These are phyloP conservation scores for Phyllosticta paracitricarpa DNA, from an alignment of 2,329 filamentous ascomycete genomes.

Conservation along the genomic window DNA sequence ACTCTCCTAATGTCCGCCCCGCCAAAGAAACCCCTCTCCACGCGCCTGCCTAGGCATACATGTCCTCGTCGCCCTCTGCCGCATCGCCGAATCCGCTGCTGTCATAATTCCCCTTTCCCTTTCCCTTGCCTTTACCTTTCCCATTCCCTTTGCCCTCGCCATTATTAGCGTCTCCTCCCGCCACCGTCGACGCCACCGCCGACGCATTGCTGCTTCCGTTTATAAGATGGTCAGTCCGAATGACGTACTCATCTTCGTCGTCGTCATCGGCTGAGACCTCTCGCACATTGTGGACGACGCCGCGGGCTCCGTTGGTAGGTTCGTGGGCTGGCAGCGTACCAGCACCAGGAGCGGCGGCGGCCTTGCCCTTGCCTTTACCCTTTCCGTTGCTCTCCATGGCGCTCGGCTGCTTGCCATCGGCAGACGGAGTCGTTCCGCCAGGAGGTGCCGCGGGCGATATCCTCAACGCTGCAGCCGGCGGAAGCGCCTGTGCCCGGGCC, in stretches of 20 bases:
- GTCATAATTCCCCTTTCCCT: constrained; percentile 18
- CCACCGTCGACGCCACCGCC: constrained; percentile 18
- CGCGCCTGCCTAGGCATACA: constrained; percentile 23
- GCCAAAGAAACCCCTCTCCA: not conserved
- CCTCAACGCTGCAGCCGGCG: not conserved
- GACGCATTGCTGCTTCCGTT: constrained; percentile 18
- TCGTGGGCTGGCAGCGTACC: not conserved
- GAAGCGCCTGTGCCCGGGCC: not conserved
- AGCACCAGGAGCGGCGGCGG: not conserved
- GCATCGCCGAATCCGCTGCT: constrained; percentile 30
- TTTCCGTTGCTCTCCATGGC: constrained; percentile 20
- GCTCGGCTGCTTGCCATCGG: not conserved
- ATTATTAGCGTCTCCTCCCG: constrained; percentile 25
- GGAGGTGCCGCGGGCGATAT: not conserved
- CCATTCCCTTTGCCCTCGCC: constrained; percentile 25
- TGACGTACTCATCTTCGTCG: constrained; percentile 32
- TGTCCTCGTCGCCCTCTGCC: constrained; percentile 31
- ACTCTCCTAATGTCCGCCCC: too few species aligned
- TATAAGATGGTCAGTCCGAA: constrained; percentile 30
- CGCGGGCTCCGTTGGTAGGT: not conserved
- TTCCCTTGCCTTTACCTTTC: constrained; percentile 14
- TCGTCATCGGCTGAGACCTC: constrained; percentile 10
- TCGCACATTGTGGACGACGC: not conserved
- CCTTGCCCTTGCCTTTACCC: constrained; percentile 10
- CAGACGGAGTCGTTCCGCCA: not conserved